Conservation (phyloP, 2,329 filamentous ascomycete species). For the Aspergillus arachidicola region DNA sequence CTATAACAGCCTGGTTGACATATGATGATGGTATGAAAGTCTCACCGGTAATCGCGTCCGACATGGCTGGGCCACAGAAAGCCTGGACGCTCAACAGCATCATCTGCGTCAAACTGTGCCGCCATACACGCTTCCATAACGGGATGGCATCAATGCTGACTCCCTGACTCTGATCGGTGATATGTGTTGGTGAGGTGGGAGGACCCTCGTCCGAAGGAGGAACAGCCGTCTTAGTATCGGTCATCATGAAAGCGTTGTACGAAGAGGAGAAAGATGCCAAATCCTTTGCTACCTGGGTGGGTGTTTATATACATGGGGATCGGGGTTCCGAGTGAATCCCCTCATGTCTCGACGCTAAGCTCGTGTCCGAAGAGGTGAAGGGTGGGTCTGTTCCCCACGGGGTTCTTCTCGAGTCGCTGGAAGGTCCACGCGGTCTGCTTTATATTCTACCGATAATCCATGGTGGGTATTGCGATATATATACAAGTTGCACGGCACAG, state of each 20-base stretch:
- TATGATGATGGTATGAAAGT: background rate
- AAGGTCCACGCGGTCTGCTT: conserved; percentile 16
- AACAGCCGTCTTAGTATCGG: background rate
- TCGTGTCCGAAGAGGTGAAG: conserved; percentile 5
- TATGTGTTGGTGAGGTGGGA: background rate
- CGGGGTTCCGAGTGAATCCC: background rate
- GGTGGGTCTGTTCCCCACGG: conserved; percentile 7
- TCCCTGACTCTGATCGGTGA: conserved; percentile 18
- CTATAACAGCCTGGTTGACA: background rate
- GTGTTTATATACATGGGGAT: background rate
- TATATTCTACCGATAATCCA: background rate
- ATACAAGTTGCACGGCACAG: background rate
- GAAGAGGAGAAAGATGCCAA: background rate
- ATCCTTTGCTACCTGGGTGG: background rate
- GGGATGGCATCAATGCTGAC: conserved; percentile 33
- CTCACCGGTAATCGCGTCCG: conserved; percentile 43
- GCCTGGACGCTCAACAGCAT: conserved; percentile 51
- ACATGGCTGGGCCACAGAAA: conserved; percentile 48
- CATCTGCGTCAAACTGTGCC: conserved; percentile 55
- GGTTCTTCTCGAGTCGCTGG: conserved; percentile 4
- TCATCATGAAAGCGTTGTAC: background rate
- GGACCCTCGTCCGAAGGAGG: background rate
- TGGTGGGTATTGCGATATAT: background rate
- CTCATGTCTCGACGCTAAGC: background rate
- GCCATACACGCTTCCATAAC: conserved; percentile 49